phyloP scores from a whole-genome alignment of 306 rosid genomes.

The Cyamopsis tetragonoloba region DNA sequence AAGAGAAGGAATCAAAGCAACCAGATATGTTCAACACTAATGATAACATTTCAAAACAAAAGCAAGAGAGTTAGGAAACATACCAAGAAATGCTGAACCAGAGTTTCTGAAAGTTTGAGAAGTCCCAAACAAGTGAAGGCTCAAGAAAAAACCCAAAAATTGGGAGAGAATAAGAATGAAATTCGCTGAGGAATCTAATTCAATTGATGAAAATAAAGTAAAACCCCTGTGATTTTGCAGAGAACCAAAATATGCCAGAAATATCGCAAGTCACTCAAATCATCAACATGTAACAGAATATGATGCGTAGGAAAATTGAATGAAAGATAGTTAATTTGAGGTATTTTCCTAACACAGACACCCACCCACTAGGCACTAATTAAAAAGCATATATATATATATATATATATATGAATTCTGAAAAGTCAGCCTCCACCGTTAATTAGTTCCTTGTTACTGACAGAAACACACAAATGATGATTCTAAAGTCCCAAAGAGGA shows the following conservation, averaged over 20 bases:
- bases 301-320: conserved; percentile 33
- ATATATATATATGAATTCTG: conserved; percentile 20
- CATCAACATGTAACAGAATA: conserved; percentile 28
- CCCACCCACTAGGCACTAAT: conserved; percentile 26
- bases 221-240: neutral
- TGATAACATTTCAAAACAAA: conserved; percentile 1
- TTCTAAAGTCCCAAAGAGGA: neutral
- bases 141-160: neutral
- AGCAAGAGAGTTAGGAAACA: conserved; percentile 22
- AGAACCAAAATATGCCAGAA: conserved; percentile 6
- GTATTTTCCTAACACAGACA: conserved; percentile 22
- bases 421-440: conserved; percentile 26
- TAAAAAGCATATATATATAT: too few species aligned
- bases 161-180: conserved; percentile 40
- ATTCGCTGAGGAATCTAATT: conserved; percentile 49
- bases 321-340: neutral
- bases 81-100: conserved; percentile 28
- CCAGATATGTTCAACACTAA: neutral
- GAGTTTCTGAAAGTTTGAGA: neutral
- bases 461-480: too few species aligned
- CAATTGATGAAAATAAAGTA: conserved; percentile 20
- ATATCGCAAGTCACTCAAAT: conserved; percentile 15
- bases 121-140: neutral
- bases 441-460: conserved; percentile 8
- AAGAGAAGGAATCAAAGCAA: neutral